These are phyloP conservation scores for Aspergillus melleus DNA, from an alignment of 2,329 filamentous ascomycete genomes.

Conservation along the genomic window DNA sequence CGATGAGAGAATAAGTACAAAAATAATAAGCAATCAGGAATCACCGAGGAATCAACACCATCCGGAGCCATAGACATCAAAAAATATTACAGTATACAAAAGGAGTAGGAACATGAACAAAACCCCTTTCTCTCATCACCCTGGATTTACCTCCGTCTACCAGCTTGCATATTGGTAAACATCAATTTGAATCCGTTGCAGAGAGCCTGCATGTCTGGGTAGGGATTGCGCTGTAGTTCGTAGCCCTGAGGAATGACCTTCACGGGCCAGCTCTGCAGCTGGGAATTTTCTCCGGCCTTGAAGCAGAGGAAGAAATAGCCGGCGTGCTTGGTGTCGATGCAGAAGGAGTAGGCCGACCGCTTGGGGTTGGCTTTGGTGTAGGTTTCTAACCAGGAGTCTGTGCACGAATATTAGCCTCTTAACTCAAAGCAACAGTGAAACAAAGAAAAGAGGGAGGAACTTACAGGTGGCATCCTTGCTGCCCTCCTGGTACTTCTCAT, in stretches of 20 bases:
- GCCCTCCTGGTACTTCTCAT: conserved; percentile 89
- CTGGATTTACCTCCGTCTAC: conserved; percentile 24
- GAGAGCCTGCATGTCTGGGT: conserved; percentile 90
- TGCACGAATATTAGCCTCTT: conserved; percentile 6
- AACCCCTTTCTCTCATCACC: conserved; percentile 4
- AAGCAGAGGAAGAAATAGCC: conserved; percentile 97
- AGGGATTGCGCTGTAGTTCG: conserved; percentile 82
- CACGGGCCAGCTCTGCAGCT: conserved; percentile 76
- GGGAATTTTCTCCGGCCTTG: conserved; percentile 78
- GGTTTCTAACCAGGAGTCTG: conserved; percentile 92
- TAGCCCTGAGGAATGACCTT: conserved; percentile 92
- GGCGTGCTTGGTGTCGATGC: conserved; percentile 85
- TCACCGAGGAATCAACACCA: neutral
- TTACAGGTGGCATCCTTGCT: conserved; percentile 81
- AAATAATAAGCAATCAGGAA: conserved; percentile 2
- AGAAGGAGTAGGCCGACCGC: conserved; percentile 92
- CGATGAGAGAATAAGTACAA: neutral
- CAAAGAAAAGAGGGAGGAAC: conserved; percentile 35
- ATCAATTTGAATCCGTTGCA: conserved; percentile 97
- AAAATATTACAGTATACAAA: neutral
- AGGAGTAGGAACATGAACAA: conserved; percentile 5
- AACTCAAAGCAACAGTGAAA: neutral
- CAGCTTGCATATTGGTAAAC: conserved; percentile 63
- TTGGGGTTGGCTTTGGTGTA: conserved; percentile 96
- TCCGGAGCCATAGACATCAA: neutral